Evolutionary conservation across 345 rosid genomes (phyloP).

Genomic region (Populus deltoides): DNA sequence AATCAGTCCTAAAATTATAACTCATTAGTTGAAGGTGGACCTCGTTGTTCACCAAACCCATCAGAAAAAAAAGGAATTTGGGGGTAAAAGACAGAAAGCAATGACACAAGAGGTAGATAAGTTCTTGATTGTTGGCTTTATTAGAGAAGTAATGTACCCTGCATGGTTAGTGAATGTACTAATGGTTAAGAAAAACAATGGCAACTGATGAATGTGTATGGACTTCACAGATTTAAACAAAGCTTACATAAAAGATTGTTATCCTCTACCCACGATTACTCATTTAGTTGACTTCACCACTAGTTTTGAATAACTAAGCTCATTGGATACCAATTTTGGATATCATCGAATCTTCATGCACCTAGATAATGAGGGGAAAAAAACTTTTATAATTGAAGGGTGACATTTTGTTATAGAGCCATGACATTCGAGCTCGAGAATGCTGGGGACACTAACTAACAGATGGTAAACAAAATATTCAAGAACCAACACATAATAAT

Average conservation of each 20-base stretch:
- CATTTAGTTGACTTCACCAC: fast-evolving
- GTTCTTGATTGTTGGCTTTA: too few relatives aligned
- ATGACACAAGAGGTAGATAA: background rate
- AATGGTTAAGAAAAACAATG: background rate
- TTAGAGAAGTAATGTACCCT: too few relatives aligned
- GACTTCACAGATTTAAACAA: background rate
- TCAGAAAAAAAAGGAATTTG: background rate
- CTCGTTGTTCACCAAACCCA: fast-evolving
- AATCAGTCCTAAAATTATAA: too few relatives aligned
- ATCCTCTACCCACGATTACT: background rate
- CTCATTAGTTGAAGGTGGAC: background rate
- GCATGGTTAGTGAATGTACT: too few relatives aligned
- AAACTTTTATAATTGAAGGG: background rate
- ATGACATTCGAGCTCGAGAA: background rate
- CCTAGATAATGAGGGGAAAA: background rate
- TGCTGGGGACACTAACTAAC: background rate
- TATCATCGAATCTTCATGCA: background rate
- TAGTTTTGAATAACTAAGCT: background rate
- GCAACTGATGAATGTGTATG: background rate
- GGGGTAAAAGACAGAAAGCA: background rate
- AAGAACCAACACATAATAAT: background rate
- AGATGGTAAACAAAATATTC: background rate
- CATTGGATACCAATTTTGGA: background rate
- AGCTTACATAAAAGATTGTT: background rate
- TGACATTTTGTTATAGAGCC: too few relatives aligned